A percentile compares a stretch with the other conserved stretches of the same genome.
Conservation (phyloP, 2,329 filamentous ascomycete species). For the Phoma sp. region DNA sequence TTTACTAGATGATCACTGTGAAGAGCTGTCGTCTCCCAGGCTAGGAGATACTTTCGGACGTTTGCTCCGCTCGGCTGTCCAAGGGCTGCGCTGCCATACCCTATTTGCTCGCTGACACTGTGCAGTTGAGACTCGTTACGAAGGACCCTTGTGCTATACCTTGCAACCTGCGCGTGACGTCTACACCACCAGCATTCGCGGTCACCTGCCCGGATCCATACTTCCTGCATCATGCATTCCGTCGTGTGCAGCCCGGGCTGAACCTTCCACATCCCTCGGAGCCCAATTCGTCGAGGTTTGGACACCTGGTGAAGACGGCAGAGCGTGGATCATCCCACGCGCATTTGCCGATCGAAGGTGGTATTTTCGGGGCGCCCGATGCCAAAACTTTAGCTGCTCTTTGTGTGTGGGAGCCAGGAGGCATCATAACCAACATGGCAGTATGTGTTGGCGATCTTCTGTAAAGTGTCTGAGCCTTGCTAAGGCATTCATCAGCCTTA, state of each 20-base stretch:
- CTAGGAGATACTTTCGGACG: not conserved
- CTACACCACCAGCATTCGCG: not conserved
- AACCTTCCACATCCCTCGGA: constrained; percentile 5
- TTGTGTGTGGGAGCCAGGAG: not conserved
- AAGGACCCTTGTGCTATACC: not conserved
- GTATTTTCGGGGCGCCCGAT: constrained; percentile 9
- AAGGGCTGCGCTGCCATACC: constrained; percentile 2
- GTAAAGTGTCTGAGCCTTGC: not conserved
- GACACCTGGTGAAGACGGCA: not conserved
- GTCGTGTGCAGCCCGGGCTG: not conserved
- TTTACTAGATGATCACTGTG: not conserved
- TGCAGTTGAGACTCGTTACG: constrained; percentile 5
- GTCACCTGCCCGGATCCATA: constrained; percentile 7
- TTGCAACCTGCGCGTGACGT: constrained; percentile 4
- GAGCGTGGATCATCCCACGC: not conserved
- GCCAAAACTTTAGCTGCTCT: not conserved
- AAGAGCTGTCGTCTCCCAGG: not conserved
- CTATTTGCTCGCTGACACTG: not conserved
- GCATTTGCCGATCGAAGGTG: constrained; percentile 1
- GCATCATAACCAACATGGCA: not conserved
- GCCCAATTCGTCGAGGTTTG: constrained; percentile 4
- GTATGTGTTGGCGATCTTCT: constrained; percentile 3
- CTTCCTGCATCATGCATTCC: constrained; percentile 11
- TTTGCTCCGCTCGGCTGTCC: constrained; percentile 4
- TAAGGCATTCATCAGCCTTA: constrained; percentile 4